phyloP scores from a whole-genome alignment of 129 eudicot species.

The Pulicaria dysenterica region DNA sequence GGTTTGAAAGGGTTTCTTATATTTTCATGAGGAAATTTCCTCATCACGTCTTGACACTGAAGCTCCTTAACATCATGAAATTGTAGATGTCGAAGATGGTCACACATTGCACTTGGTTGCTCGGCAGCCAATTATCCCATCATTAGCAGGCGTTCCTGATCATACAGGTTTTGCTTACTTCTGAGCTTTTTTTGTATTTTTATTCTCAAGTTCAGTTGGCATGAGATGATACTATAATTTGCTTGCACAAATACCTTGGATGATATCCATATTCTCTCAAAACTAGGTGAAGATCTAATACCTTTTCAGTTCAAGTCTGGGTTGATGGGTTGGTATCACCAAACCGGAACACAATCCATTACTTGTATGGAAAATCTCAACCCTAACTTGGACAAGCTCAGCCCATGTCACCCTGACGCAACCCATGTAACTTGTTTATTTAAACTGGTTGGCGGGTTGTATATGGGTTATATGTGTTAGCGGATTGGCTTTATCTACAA shows the following conservation, averaged over 20 bases:
- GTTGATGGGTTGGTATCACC: too few relatives aligned
- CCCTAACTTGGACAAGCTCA: too few relatives aligned
- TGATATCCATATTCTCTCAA: slow-evolving; percentile 17
- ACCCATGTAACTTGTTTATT: too few relatives aligned
- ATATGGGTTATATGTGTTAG: too few relatives aligned
- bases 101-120: slow-evolving; percentile 95
- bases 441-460: too few relatives aligned
- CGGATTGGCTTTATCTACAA: too few relatives aligned
- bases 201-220: background rate
- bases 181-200: background rate
- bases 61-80: slow-evolving; percentile 48
- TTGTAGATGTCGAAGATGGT: slow-evolving; percentile 93
- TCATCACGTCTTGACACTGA: slow-evolving; percentile 7
- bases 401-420: too few relatives aligned
- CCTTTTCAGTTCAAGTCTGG: too few relatives aligned
- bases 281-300: slow-evolving; percentile 14
- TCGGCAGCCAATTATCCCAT: slow-evolving; percentile 64
- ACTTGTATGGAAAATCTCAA: too few relatives aligned
- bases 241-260: slow-evolving; percentile 20
- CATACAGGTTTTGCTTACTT: slow-evolving; percentile 53
- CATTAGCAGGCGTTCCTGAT: slow-evolving; percentile 50
- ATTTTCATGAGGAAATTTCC: slow-evolving; percentile 1
- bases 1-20: slow-evolving; percentile 6
- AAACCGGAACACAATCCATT: too few relatives aligned
- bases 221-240: slow-evolving; percentile 8